These are phyloP conservation scores for Gossypium stocksii DNA, from an alignment of 345 rosid species.

Conservation along the genomic window DNA sequence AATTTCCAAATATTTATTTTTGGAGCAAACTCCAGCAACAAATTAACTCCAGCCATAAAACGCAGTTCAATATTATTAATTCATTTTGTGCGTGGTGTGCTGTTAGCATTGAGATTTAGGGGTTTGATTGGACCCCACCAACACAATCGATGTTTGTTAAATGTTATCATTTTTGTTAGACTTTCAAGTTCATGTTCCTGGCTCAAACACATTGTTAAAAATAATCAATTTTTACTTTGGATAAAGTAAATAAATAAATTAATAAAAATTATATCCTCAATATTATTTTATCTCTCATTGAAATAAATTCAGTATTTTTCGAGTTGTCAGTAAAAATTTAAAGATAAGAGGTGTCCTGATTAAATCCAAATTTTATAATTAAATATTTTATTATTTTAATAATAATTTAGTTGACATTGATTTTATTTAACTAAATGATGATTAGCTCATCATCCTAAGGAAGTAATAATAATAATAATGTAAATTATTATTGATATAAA, in stretches of 20 bases:
- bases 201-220: not conserved
- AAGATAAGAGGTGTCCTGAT: too few relatives aligned
- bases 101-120: not conserved
- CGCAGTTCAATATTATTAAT: not conserved
- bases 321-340: too few relatives aligned
- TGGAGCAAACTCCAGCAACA: not conserved
- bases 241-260: not conserved
- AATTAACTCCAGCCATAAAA: not conserved
- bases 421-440: too few relatives aligned
- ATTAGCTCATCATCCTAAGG: too few relatives aligned
- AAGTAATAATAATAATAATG: not conserved
- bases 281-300: too few relatives aligned
- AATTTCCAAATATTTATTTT: not conserved
- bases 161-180: not conserved
- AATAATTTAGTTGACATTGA: not conserved
- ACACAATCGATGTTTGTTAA: not conserved
- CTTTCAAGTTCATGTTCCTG: not conserved
- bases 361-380: too few relatives aligned
- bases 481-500: not conserved
- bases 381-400: not conserved
- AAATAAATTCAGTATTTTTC: too few relatives aligned
- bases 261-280: too few relatives aligned
- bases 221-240: not conserved
- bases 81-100: not conserved
- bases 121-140: not conserved